phyloP scores from a whole-genome alignment of 176 grass and related monocot species.

The Bromus sterilis region DNA sequence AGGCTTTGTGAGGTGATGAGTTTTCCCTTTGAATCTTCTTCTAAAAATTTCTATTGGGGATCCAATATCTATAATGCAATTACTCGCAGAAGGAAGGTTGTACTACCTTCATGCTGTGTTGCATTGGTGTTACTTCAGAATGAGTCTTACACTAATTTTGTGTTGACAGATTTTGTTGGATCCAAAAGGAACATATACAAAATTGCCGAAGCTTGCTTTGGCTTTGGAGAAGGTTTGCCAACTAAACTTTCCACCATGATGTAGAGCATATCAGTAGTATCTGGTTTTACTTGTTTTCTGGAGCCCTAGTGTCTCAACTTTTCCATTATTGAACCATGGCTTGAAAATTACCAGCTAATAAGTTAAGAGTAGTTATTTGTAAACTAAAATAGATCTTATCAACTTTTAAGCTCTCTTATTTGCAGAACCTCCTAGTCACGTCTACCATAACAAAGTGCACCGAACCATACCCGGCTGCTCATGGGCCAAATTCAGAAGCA shows the following conservation, averaged over 20 bases:
- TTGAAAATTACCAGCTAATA: not conserved
- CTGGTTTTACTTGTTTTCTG: conserved; percentile 9
- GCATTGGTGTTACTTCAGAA: not conserved
- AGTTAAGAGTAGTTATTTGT: not conserved
- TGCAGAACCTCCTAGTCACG: conserved; percentile 88
- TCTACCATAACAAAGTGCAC: conserved; percentile 69
- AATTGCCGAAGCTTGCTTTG: conserved; percentile 68
- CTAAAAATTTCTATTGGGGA: not conserved
- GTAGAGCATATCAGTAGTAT: not conserved
- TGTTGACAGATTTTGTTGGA: conserved; percentile 72
- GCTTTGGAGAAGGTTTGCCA: conserved; percentile 94
- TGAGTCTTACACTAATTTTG: conserved; percentile 20
- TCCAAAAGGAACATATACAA: conserved; percentile 88
- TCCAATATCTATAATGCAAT: not conserved
- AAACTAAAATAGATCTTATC: not conserved
- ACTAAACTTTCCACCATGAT: not conserved
- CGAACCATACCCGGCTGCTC: conserved; percentile 54
- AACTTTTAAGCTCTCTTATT: conserved; percentile 18
- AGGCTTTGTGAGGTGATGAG: conserved; percentile 86
- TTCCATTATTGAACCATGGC: not conserved
- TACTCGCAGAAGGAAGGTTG: not conserved
- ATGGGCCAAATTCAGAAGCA: conserved; percentile 24
- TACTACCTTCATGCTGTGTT: not conserved
- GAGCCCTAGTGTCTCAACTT: not conserved
- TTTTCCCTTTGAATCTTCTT: conserved; percentile 2